phyloP scores from a whole-genome alignment of 78 protist genomes.

The Chrysochromulina parva region DNA sequence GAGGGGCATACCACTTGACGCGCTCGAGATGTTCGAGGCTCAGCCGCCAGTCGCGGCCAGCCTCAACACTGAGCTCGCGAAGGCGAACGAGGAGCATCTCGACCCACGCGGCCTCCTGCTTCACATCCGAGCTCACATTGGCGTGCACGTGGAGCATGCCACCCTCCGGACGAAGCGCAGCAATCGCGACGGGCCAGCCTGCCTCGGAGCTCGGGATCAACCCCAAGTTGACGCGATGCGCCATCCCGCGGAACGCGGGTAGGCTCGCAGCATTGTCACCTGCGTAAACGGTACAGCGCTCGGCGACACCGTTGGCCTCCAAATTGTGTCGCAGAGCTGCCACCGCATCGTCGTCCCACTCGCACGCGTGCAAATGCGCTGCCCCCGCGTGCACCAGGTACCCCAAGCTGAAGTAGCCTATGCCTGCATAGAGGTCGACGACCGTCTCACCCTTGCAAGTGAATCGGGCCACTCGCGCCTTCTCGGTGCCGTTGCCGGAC shows the following conservation, averaged over 20 bases:
- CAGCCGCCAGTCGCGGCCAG: not conserved
- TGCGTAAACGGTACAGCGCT: not conserved
- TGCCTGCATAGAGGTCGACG: constrained; percentile 57
- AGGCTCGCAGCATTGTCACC: not conserved
- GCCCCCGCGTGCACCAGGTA: constrained; percentile 2
- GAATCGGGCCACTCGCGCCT: not conserved
- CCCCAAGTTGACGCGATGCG: not conserved
- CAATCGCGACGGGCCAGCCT: not conserved
- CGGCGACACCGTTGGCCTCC: not conserved
- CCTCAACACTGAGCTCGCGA: not conserved
- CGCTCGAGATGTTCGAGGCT: not conserved
- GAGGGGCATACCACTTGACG: not conserved
- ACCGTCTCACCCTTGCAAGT: not conserved
- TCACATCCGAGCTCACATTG: not conserved
- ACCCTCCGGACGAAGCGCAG: not conserved
- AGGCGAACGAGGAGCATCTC: not conserved
- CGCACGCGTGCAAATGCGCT: constrained; percentile 27
- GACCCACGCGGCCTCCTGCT: not conserved
- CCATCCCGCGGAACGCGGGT: not conserved
- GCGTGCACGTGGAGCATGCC: constrained; percentile 20
- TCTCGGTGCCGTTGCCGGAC: constrained; percentile 60
- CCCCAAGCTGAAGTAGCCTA: constrained; percentile 55
- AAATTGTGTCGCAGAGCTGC: not conserved
- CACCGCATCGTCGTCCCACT: constrained; percentile 20
- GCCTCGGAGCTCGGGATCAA: constrained; percentile 4